Evolutionary conservation across 306 rosid genomes (phyloP), one percentile per base, ranked within the genome.

Genomic region (Boehmeria nivea): DNA sequence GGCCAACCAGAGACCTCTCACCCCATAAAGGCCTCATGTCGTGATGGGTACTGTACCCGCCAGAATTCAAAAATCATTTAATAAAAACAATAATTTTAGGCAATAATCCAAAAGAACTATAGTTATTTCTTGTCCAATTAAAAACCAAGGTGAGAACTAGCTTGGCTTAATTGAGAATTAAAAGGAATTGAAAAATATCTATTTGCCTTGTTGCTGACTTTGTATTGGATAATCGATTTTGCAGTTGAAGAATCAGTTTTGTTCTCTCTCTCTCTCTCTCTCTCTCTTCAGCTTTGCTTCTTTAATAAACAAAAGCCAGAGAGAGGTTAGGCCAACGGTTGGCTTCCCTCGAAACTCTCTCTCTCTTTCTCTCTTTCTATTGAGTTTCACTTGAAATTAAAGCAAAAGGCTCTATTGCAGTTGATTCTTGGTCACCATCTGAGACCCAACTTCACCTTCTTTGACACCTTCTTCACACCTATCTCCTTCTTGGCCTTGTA

Each of bases 291-390:
- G 67, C 55, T 77, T 71, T 71, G 71, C 83, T 74, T 70, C 16
- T 79, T 80, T 70, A 21, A 68, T 72, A 64, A 76, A 66, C 74
- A 75, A 67, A 56, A 69, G 60, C 61, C 44, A 12, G 67, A 67
- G 63, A 43, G 81, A 82, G 69, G 94, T 87, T 84, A 69, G 95
- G 91, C 95, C 83, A 84, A 80, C 89, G 69, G 95, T 85, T 87
- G 69, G 66, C 64, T 74, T 87, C 81, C 85, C 79, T 74, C 83
- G 88, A 64, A 79, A 73, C 76, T 57, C 68, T 76, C 59, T 18
- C 58, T 52, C 12, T 27, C 6, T 5, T 23, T 51, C 55, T 11
- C 34, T n/a, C n/a, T n/a, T n/a, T n/a, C n/a, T n/a, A n/a, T n/a
- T n/a, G n/a, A n/a, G n/a, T n/a, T 25, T 89, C 89, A 53, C 89